A percentile compares a stretch with the other conserved stretches of the same genome.
phyloP scores from a whole-genome alignment of 1,284 basidiomycete genomes.

The Athelia psychrophila region DNA sequence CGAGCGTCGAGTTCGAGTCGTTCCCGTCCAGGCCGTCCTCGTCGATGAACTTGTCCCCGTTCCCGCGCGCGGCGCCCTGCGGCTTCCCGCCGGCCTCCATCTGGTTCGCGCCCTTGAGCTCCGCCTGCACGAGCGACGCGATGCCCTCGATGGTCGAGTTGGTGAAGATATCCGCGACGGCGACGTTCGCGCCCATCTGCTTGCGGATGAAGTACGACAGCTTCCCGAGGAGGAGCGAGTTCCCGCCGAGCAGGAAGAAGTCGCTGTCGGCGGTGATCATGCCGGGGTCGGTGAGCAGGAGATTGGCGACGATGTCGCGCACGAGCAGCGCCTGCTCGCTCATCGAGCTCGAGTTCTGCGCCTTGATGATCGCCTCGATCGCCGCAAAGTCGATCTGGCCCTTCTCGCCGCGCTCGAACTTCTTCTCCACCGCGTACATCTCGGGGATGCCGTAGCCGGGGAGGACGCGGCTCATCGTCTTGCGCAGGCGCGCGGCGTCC shows the following conservation, averaged over 20 bases:
- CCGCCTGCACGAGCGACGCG: slow-evolving; percentile 32
- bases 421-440: slow-evolving; percentile 19
- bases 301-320: slow-evolving; percentile 38
- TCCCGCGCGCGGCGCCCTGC: not conserved
- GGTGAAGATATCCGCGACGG: slow-evolving; percentile 36
- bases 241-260: slow-evolving; percentile 45
- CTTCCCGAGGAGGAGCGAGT: slow-evolving; percentile 42
- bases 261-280: slow-evolving; percentile 36
- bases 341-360: slow-evolving; percentile 26
- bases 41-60: not conserved
- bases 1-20: slow-evolving; percentile 6
- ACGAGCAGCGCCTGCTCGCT: slow-evolving; percentile 31
- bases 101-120: slow-evolving; percentile 1
- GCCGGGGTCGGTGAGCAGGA: slow-evolving; percentile 32
- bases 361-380: slow-evolving; percentile 30
- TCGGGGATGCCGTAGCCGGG: slow-evolving; percentile 38
- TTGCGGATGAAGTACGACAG: slow-evolving; percentile 39
- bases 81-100: not conserved
- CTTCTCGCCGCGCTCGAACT: slow-evolving; percentile 17
- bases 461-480: slow-evolving; percentile 18
- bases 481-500: slow-evolving; percentile 17
- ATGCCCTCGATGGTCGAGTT: slow-evolving; percentile 41
- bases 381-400: slow-evolving; percentile 31
- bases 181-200: slow-evolving; percentile 33
- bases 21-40: slow-evolving; percentile 1